phyloP scores from a whole-genome alignment of 1,284 basidiomycete species.

The Peniophora sp. region DNA sequence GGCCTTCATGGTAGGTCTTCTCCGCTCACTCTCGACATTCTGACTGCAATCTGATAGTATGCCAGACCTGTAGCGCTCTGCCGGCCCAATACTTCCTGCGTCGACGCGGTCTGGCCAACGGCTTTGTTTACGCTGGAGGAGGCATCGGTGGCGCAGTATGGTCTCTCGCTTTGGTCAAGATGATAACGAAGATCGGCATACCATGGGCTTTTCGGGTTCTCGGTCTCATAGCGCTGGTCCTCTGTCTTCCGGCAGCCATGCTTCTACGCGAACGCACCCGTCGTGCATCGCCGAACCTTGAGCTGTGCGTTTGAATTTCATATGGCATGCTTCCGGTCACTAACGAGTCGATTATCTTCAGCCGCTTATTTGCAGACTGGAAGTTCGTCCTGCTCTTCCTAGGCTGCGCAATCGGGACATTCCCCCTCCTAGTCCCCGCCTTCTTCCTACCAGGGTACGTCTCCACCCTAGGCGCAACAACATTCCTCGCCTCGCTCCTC shows the following conservation, averaged over 20 bases:
- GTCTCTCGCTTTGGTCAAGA: slow-evolving; percentile 18
- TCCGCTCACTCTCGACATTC: neutral
- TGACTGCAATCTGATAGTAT: neutral
- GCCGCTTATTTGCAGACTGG: slow-evolving; percentile 23
- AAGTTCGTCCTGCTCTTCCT: slow-evolving; percentile 25
- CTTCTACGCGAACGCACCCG: slow-evolving; percentile 21
- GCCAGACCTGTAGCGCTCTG: slow-evolving; percentile 19
- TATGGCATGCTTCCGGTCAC: too few relatives aligned
- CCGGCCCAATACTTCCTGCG: slow-evolving; percentile 26
- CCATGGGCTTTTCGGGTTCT: slow-evolving; percentile 27
- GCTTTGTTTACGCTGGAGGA: slow-evolving; percentile 22
- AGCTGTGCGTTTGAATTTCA: slow-evolving; percentile 12
- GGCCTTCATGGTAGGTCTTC: slow-evolving; percentile 7
- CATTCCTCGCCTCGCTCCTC: slow-evolving; percentile 16
- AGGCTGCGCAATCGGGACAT: slow-evolving; percentile 23
- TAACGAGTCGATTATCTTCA: too few relatives aligned
- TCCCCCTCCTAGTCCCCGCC: slow-evolving; percentile 26
- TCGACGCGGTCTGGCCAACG: slow-evolving; percentile 23
- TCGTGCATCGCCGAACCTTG: slow-evolving; percentile 10
- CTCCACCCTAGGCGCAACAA: slow-evolving; percentile 19
- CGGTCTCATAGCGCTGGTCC: slow-evolving; percentile 19
- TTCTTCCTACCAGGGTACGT: slow-evolving; percentile 29
- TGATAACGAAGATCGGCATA: slow-evolving; percentile 21
- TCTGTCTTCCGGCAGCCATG: slow-evolving; percentile 21
- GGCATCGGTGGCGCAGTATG: slow-evolving; percentile 26